phyloP scores from a whole-genome alignment of 2,329 filamentous ascomycete genomes.

The Cladosporium sp. region DNA sequence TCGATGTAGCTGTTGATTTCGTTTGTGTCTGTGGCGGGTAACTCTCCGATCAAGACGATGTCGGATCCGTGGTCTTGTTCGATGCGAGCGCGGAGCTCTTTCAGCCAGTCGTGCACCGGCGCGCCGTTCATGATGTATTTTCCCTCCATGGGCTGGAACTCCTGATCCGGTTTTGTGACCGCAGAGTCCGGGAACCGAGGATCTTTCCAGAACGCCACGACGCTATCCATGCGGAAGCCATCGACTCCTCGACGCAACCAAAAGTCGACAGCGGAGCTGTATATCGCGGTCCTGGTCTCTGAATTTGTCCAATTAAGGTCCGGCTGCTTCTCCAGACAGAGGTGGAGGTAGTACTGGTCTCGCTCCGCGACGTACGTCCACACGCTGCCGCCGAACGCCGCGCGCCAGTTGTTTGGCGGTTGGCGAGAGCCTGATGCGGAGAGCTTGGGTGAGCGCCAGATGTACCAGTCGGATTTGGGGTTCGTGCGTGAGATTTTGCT shows the following conservation, averaged over 20 bases:
- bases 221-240: slow-evolving; percentile 40
- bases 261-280: slow-evolving; percentile 58
- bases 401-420: slow-evolving; percentile 67
- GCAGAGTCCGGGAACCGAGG: slow-evolving; percentile 26
- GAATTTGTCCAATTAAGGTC: slow-evolving; percentile 82
- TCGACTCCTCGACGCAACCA: slow-evolving; percentile 71
- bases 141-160: slow-evolving; percentile 18
- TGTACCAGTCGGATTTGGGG: slow-evolving; percentile 63
- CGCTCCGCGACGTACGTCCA: slow-evolving; percentile 75
- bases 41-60: not conserved
- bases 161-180: slow-evolving; percentile 19
- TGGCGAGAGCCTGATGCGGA: slow-evolving; percentile 54
- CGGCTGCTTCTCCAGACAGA: slow-evolving; percentile 74
- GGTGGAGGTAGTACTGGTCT: slow-evolving; percentile 72
- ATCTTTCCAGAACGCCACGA: slow-evolving; percentile 31
- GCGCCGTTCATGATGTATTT: slow-evolving; percentile 38
- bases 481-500: slow-evolving; percentile 52
- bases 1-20: not conserved
- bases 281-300: slow-evolving; percentile 66
- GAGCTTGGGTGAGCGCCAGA: slow-evolving; percentile 61
- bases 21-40: not conserved
- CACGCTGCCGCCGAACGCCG: slow-evolving; percentile 43
- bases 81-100: slow-evolving; percentile 42
- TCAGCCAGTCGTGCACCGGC: slow-evolving; percentile 49
- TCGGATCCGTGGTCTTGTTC: slow-evolving; percentile 39